Conservation (phyloP, 768 basidiomycete genomes). For the Exidia glandulosa region DNA sequence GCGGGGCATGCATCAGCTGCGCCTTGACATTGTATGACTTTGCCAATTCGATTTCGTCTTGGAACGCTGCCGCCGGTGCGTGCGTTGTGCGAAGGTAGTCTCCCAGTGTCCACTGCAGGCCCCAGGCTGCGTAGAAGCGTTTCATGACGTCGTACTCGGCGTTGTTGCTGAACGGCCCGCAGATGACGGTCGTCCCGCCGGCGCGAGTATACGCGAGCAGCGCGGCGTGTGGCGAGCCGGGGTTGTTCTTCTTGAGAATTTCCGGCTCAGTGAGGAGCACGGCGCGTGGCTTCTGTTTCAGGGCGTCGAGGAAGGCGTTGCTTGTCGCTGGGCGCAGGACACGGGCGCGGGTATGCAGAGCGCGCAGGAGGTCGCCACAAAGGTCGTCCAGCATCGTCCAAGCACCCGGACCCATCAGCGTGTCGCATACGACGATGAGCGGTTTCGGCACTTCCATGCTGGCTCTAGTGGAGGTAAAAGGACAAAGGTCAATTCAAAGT, state of each 20-base stretch:
- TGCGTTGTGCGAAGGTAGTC: constrained; percentile 31
- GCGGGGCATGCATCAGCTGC: constrained; percentile 21
- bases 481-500: too few relatives aligned
- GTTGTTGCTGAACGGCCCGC: constrained; percentile 23
- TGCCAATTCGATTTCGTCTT: neutral
- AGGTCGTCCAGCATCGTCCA: neutral
- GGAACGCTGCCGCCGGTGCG: constrained; percentile 17
- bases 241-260: constrained; percentile 16
- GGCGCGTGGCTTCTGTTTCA: constrained; percentile 6
- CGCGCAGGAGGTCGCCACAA: neutral
- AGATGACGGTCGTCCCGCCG: constrained; percentile 29
- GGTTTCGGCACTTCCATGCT: neutral
- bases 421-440: neutral
- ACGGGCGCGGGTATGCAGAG: neutral
- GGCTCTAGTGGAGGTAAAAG: too few relatives aligned
- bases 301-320: neutral
- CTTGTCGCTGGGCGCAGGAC: neutral
- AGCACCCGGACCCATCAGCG: neutral
- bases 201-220: constrained; percentile 27
- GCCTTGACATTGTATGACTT: constrained; percentile 32
- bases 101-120: constrained; percentile 27
- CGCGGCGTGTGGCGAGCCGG: constrained; percentile 16
- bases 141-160: constrained; percentile 15
- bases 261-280: constrained; percentile 29
- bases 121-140: constrained; percentile 16